Conservation (phyloP, 2,329 filamentous ascomycete genomes). For the Alternaria dauci region DNA sequence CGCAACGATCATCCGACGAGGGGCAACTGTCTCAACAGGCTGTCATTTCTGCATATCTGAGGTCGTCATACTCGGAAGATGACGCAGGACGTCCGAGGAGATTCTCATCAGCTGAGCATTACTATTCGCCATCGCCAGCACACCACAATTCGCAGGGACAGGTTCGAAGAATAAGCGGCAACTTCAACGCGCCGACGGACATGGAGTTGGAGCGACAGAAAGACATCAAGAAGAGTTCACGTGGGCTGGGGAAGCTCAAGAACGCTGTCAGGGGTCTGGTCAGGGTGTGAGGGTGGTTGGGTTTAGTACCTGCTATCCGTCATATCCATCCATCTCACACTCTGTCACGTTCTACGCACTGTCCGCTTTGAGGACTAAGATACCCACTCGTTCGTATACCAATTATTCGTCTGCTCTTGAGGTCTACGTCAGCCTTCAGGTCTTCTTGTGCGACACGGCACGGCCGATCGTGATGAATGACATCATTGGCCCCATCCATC, state of each 20-base stretch:
- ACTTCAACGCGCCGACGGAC: constrained; percentile 41
- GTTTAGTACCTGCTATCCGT: constrained; percentile 9
- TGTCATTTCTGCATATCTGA: constrained; percentile 12
- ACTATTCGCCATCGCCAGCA: constrained; percentile 10
- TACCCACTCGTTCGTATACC: constrained; percentile 11
- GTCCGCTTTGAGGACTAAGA: constrained; percentile 10
- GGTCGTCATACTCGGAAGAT: constrained; percentile 16
- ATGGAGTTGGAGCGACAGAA: constrained; percentile 33
- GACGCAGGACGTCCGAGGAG: constrained; percentile 12
- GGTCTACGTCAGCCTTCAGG: constrained; percentile 11
- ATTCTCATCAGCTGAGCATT: constrained; percentile 17
- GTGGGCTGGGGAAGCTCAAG: constrained; percentile 22
- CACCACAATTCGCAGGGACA: constrained; percentile 19
- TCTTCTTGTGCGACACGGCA: constrained; percentile 15
- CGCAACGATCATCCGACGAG: constrained; percentile 4
- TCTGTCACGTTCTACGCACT: constrained; percentile 7
- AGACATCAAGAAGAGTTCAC: constrained; percentile 18
- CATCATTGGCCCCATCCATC: constrained; percentile 23
- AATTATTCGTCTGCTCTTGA: constrained; percentile 5
- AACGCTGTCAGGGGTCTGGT: constrained; percentile 25
- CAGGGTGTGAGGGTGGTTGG: constrained; percentile 11
- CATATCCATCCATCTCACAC: constrained; percentile 4
- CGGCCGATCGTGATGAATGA: constrained; percentile 21
- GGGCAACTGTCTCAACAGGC: constrained; percentile 12
- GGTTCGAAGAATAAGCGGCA: constrained; percentile 31